Conservation (phyloP, 257 asterid genomes). For the Striga asiatica region DNA sequence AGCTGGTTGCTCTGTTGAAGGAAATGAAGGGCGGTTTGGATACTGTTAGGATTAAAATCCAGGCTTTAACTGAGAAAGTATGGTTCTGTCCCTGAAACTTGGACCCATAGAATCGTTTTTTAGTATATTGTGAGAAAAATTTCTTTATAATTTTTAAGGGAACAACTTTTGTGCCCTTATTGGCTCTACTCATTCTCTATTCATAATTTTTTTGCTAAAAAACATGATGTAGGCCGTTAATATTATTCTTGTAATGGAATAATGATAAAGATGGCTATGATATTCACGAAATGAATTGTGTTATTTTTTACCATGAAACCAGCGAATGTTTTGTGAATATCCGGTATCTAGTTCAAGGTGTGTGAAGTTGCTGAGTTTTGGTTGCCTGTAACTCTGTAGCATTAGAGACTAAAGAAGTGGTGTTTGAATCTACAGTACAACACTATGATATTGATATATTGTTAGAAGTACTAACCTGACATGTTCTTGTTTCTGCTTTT, state of each 20-base stretch:
- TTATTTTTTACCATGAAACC: background rate
- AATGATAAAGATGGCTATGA: too few relatives aligned
- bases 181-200: background rate
- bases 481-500: too few relatives aligned
- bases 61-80: slow-evolving; percentile 61
- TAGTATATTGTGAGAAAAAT: background rate
- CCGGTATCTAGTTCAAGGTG: background rate
- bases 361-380: background rate
- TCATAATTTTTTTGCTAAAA: too few relatives aligned
- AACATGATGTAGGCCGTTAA: too few relatives aligned
- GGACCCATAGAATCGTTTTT: background rate
- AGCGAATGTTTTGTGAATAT: background rate
- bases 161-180: background rate
- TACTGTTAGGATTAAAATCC: slow-evolving; percentile 39
- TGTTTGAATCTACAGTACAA: too few relatives aligned
- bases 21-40: slow-evolving; percentile 81
- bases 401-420: background rate
- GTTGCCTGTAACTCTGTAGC: background rate
- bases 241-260: too few relatives aligned
- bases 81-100: background rate
- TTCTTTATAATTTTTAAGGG: background rate
- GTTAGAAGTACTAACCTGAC: background rate
- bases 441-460: too few relatives aligned
- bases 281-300: background rate
- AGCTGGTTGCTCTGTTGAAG: slow-evolving; percentile 56